Base-by-base conservation (phyloP, 306 rosid genomes). In the Quercus bicolor region DNA sequence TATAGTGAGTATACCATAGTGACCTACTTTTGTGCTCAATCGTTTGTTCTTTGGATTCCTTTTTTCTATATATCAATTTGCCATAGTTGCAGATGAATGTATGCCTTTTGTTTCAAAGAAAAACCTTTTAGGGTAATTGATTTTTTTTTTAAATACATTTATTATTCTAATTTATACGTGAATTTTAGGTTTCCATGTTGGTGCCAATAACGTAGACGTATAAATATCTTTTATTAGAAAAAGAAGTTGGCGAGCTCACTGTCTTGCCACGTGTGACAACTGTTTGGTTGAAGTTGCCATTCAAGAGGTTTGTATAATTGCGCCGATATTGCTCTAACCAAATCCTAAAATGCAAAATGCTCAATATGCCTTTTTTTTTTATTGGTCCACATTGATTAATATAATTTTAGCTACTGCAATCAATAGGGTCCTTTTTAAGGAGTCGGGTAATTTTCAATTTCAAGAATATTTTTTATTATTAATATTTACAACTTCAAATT, bases 211-310 rank as follows among this genome's bases (percentile, higher is more conserved):
- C 12, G 45, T 40, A 40, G 45, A 40, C 45, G 45, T 40, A 68
- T 55, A 55, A 70, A 53, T 82, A 72, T 20, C 70, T 34, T 14
- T 55, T 61, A 21, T 51, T 66, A 66, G 74, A 45, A 51, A 29
- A 3, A 73, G 10, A 15, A 24, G 56, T 57, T 80, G 15, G 79
- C 72, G 56, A 24, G 72, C 70, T 73, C 61, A 69, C 74, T 59
- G 78, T 73, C 52, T 77, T 68, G 43, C 72, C 79, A 59, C 69
- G 57, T 77, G 84, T 56, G 56, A 21, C 53, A 12, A 48, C 16
- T 13, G 80, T 53, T 70, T 53, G 65, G 62, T 75, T 83, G 77
- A 83, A 60, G 68, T 40, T 74, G 70, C 76, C 33, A 54, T 51
- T 34, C 66, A 43, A 75, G 26, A 55, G 31, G 31, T 60, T 59